Base-by-base conservation (phyloP, 768 basidiomycete genomes). In the Cantharellus cinnabarinus region DNA sequence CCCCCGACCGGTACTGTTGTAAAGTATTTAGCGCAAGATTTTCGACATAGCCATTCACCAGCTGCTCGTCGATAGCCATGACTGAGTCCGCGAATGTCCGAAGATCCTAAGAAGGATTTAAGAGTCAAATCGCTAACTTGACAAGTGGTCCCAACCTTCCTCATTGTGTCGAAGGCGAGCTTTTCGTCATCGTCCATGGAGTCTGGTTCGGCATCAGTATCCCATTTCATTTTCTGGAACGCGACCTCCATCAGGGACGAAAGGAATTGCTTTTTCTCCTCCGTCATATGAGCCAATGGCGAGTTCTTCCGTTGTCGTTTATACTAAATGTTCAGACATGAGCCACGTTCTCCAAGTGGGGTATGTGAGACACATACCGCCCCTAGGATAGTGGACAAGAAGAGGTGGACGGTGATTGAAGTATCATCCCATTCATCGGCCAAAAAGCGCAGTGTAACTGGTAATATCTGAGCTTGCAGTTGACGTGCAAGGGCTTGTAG, bases 381-480 rank as follows among this genome's bases (percentile, higher is more conserved):
- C 39, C 76, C 73, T 42, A 99, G 77, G 59, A 95, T 72, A 29
- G 78, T 76, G 62, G 82, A 79, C 10, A 95, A 72, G 59, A 95
- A 72, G 2, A 87, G 81, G 66, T 91, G 88, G 44, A 97, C 76
- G 4, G 91, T 84, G 29, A 80, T 79, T 62, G 83, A 82, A 3
- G 89, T 91, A 65, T 94, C 91, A 62, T 93, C 88, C 63, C 88
- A 87, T 37, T 83, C 76, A 66, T 98, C 95, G 4, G 83, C 83
- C 72, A 98, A 75, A 73, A 97, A 91, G 14, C 80, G 82, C 5
- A 99, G 75, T 73, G 89, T 77, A 41, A 90, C 75, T 1, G 91
- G 89, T 15, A 91, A 75, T 50, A 83, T 71, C 64, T 85, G 79
- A 41, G 74, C 71, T 57, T 89, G 73, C 66, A 86, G 71, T 37